Evolutionary conservation across 2,329 filamentous ascomycete genomes (phyloP), one percentile per base, ranked within the genome.

Genomic region (Pyrenochaeta sp.): DNA sequence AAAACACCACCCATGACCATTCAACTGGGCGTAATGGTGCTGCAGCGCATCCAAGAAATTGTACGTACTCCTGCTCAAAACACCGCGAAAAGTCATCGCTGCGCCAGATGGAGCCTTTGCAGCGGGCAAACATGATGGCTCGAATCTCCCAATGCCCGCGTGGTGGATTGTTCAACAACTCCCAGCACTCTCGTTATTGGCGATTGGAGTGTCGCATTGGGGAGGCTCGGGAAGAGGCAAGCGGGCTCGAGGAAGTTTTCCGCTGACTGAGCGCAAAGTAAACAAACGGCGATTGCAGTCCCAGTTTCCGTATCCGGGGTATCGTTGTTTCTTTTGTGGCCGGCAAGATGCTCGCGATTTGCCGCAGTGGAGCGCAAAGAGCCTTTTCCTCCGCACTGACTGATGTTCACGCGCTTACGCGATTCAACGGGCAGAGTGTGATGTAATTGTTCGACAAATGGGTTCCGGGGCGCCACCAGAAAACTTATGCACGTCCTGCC

Each of bases 11-110:
- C 23, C 10, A 21, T 4, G 10, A 7, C 36, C 18, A 12, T 20
- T 17, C 4, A 39, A n/a, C 36, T 4, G 18, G n/a, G n/a, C 2
- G 18, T 3, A 18, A 14, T 6, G 20, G 2, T 21, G 7, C 7
- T 5, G 11, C 36, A 23, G 20, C 18, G 21, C 20, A 18, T 18
- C 42, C 37, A 23, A 7, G 3, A 15, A 7, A 14, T 10, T n/a
- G 18, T 17, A 82, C 88, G 74, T 78, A 91, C 89, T 91, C 87
- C 74, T 79, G 80, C 71, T 86, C 82, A 63, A 89, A 87, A 70
- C 87, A 89, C 51, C 63, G 68, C 39, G 84, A 84, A 66, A 89
- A 82, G 74, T 89, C 86, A 73, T 89, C 86, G 56, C 77, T 72
- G 61, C 79, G 77, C 86, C 86, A 89, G 60, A 85, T 70, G 31